Conservation (phyloP, 192 early-diverging fungal species). For the Chytriomyces sp. region DNA sequence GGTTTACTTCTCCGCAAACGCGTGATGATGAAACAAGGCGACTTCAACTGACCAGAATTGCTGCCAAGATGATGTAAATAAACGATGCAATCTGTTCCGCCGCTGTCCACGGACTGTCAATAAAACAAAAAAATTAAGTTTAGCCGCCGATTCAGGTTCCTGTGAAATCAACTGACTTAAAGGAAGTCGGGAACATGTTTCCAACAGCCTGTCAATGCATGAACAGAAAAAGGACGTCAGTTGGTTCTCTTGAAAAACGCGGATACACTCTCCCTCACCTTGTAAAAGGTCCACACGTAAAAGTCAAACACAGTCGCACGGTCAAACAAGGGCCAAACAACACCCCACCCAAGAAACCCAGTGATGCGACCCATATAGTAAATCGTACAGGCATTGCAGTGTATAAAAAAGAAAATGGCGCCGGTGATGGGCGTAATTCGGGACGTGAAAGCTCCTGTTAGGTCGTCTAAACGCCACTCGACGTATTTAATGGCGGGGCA, state of each 20-base stretch:
- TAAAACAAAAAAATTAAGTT: background rate
- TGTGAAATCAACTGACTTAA: background rate
- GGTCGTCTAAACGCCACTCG: conserved; percentile 8
- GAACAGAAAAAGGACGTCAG: background rate
- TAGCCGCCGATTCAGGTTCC: too few species aligned
- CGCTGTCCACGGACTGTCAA: background rate
- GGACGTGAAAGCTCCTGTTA: conserved; percentile 35
- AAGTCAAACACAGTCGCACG: background rate
- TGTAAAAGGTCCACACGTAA: background rate
- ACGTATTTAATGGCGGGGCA: conserved; percentile 36
- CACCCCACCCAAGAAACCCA: background rate
- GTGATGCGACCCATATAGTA: background rate
- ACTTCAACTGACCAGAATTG: conserved; percentile 8
- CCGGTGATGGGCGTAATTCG: conserved; percentile 3
- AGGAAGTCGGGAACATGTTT: conserved; percentile 6
- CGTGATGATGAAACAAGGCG: too few species aligned
- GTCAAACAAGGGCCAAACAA: background rate
- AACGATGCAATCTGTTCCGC: conserved; percentile 8
- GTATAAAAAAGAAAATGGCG: conserved; percentile 18
- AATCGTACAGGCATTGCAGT: conserved; percentile 1
- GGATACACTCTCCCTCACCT: background rate
- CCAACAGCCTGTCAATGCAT: background rate
- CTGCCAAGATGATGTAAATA: conserved; percentile 5
- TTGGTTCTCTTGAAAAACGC: too few species aligned
- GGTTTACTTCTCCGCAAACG: too few species aligned